Evolutionary conservation across 2,329 filamentous ascomycete genomes (phyloP).

Genomic region (Arthrobotrys iridis): DNA sequence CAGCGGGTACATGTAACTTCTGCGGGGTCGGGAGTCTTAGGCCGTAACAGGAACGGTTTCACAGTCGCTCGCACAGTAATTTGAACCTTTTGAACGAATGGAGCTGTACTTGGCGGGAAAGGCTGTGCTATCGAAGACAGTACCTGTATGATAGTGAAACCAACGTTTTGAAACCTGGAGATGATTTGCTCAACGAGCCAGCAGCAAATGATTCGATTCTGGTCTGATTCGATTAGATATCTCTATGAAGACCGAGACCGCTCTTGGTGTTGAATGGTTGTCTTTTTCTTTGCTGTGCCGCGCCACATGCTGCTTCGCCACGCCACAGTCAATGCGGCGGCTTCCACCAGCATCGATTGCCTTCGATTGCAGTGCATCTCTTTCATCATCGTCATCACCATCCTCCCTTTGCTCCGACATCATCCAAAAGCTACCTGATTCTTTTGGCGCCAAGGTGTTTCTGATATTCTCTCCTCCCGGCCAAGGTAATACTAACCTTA

Average conservation of each 20-base stretch:
- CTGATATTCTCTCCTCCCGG: background rate
- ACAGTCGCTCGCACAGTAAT: background rate
- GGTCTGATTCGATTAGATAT: background rate
- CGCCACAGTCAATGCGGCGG: background rate
- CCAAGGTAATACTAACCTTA: background rate
- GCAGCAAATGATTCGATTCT: conserved; percentile 3
- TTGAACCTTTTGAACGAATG: background rate
- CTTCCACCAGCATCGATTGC: conserved; percentile 37
- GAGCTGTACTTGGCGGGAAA: conserved; percentile 9
- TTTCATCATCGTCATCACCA: conserved; percentile 1
- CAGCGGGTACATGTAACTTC: conserved; percentile 15
- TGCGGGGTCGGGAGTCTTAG: conserved; percentile 5
- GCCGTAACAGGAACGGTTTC: conserved; percentile 48
- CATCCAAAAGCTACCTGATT: background rate
- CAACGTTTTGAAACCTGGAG: conserved; percentile 12
- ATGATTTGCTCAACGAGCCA: too few relatives aligned
- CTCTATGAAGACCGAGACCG: too few relatives aligned
- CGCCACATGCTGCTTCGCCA: conserved; percentile 18
- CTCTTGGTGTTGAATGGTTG: conserved; percentile 7
- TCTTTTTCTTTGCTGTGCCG: conserved; percentile 3
- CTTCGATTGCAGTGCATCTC: conserved; percentile 24
- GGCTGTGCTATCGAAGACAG: conserved; percentile 32
- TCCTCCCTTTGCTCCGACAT: background rate
- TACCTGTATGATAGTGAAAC: conserved; percentile 29
- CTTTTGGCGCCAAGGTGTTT: conserved; percentile 3